Conservation (phyloP, 305 asterid species). For the Fraxinus angustifolia region DNA sequence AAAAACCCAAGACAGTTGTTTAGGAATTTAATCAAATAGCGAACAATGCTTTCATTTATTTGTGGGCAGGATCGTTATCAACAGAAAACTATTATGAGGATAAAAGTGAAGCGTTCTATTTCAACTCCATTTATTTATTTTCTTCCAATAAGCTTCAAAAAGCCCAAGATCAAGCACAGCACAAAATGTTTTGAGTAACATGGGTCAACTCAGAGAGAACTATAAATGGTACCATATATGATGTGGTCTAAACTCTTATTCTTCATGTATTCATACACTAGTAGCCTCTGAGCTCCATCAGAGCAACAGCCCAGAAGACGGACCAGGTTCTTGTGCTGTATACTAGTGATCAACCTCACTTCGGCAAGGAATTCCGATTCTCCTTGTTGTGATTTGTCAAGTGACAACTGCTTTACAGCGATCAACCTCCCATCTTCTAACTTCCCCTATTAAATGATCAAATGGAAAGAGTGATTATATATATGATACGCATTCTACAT, state of each 20-base stretch:
- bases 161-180: neutral
- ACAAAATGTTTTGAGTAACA: neutral
- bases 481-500: neutral
- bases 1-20: conserved; percentile 16
- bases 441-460: conserved; percentile 41
- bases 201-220: neutral
- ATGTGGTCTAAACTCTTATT: conserved; percentile 68
- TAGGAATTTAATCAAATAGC: neutral
- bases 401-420: conserved; percentile 61
- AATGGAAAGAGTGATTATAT: neutral
- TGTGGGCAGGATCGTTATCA: neutral
- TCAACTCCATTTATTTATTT: neutral
- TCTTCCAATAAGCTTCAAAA: neutral
- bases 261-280: conserved; percentile 75
- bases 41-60: neutral
- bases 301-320: conserved; percentile 79
- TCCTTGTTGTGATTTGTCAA: conserved; percentile 71
- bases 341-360: conserved; percentile 68
- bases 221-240: conserved; percentile 46
- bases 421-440: conserved; percentile 52
- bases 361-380: conserved; percentile 68
- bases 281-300: conserved; percentile 63
- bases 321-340: conserved; percentile 78
- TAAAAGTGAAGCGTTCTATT: neutral
- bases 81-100: neutral